phyloP scores from a whole-genome alignment of 1,284 basidiomycete genomes.

The Puccinia triticina region DNA sequence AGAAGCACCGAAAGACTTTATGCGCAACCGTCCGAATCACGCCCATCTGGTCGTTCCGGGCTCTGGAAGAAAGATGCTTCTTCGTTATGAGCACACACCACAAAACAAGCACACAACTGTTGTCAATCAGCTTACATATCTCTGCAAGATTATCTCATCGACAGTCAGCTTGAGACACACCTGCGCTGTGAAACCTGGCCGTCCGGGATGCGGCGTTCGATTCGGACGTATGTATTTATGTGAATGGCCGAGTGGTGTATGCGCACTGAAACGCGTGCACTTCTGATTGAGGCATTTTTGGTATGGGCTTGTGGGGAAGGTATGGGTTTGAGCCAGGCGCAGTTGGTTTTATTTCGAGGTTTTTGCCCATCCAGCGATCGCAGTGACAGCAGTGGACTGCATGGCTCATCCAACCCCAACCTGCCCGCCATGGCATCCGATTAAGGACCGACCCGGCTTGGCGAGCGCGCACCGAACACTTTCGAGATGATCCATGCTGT shows the following conservation, averaged over 20 bases:
- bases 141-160: not conserved
- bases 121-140: not conserved
- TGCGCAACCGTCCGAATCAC: conserved; percentile 60
- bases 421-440: too few species aligned
- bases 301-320: too few species aligned
- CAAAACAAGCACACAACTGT: not conserved
- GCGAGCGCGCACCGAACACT: not conserved
- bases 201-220: not conserved
- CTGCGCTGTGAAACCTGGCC: not conserved
- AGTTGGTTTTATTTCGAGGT: too few species aligned
- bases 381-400: too few species aligned
- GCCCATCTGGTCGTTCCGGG: conserved; percentile 50
- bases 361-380: not conserved
- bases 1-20: conserved; percentile 81
- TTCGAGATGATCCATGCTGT: conserved; percentile 37
- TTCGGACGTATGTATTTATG: too few species aligned
- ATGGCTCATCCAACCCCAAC: too few species aligned
- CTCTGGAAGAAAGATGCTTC: not conserved
- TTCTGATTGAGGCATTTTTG: too few species aligned
- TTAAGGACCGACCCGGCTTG: too few species aligned
- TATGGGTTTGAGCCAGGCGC: too few species aligned
- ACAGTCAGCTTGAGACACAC: too few species aligned
- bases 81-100: not conserved
- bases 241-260: not conserved
- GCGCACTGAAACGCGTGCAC: too few species aligned